phyloP scores from a whole-genome alignment of 2,329 filamentous ascomycete species.

The Chaetoscypha palmicola region DNA sequence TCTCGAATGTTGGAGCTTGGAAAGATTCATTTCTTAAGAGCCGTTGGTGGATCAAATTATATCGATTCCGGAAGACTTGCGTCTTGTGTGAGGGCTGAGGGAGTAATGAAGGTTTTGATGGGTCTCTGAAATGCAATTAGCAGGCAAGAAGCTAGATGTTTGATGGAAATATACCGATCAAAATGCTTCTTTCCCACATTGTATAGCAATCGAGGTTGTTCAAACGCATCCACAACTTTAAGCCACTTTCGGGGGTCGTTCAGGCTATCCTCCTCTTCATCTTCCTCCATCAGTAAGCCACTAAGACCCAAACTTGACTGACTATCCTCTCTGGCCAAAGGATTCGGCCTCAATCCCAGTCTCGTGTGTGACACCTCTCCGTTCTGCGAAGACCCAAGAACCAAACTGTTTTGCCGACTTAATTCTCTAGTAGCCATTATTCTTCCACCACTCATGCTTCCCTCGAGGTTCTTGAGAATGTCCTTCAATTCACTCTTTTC shows the following conservation, averaged over 20 bases:
- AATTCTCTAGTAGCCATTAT: conserved; percentile 50
- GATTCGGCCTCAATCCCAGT: conserved; percentile 44
- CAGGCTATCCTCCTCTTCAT: conserved; percentile 46
- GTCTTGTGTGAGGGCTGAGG: conserved; percentile 78
- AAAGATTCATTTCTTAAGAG: conserved; percentile 90
- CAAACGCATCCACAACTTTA: conserved; percentile 74
- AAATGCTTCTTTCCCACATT: conserved; percentile 84
- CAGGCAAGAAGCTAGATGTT: too few species aligned
- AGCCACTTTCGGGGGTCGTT: conserved; percentile 76
- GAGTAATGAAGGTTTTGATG: conserved; percentile 61
- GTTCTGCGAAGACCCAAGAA: conserved; percentile 49
- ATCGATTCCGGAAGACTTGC: conserved; percentile 78
- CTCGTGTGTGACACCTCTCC: conserved; percentile 48
- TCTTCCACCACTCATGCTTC: conserved; percentile 81
- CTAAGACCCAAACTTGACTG: conserved; percentile 59
- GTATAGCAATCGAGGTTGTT: conserved; percentile 74
- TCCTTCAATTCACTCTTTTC: conserved; percentile 66
- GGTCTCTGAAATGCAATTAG: conserved; percentile 39
- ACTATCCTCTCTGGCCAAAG: conserved; percentile 50
- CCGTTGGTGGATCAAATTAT: conserved; percentile 86
- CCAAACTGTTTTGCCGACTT: conserved; percentile 56
- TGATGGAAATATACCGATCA: conserved; percentile 70
- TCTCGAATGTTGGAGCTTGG: conserved; percentile 69
- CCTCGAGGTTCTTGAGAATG: conserved; percentile 77
- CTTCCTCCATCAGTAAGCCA: conserved; percentile 44